phyloP scores from a whole-genome alignment of 371 early-diverging fungal genomes.

The Paramicrosporidium saccamoebae region DNA sequence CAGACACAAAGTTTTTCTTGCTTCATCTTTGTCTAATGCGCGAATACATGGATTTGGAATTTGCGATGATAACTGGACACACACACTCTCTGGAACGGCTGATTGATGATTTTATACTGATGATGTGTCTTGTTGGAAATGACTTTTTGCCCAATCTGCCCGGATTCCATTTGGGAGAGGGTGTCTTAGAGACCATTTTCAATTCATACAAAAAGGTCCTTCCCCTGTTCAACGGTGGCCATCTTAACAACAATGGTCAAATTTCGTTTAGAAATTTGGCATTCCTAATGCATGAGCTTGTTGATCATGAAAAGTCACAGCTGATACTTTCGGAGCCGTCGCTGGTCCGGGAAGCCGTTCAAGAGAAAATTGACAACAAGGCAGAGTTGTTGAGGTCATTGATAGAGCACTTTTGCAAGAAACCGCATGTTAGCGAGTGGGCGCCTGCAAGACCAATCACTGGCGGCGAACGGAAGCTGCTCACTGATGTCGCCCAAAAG shows the following conservation, averaged over 20 bases:
- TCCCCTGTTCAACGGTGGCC: slow-evolving; percentile 28
- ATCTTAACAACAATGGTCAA: slow-evolving; percentile 57
- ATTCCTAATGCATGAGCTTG: slow-evolving; percentile 17
- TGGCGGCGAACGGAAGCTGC: too few species aligned
- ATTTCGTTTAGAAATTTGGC: slow-evolving; percentile 19
- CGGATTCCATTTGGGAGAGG: slow-evolving; percentile 69
- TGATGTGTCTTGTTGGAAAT: slow-evolving; percentile 86
- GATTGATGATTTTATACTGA: slow-evolving; percentile 80
- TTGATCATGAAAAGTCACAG: slow-evolving; percentile 14
- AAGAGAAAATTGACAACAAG: slow-evolving; percentile 32
- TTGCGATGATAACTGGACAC: slow-evolving; percentile 6
- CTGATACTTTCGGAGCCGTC: too few species aligned
- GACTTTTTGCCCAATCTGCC: slow-evolving; percentile 92
- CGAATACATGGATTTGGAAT: slow-evolving; percentile 69
- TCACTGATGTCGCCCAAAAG: slow-evolving; percentile 8
- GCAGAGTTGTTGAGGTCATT: too few species aligned
- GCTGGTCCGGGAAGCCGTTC: neutral
- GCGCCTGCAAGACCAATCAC: too few species aligned
- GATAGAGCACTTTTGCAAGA: too few species aligned
- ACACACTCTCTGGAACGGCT: slow-evolving; percentile 30
- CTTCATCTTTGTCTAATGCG: slow-evolving; percentile 58
- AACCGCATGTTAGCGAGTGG: too few species aligned
- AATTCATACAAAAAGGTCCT: slow-evolving; percentile 39
- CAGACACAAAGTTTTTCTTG: slow-evolving; percentile 12
- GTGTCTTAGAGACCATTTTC: slow-evolving; percentile 55